These are phyloP conservation scores for Capniomyces stellatus DNA, from an alignment of 371 early-diverging fungal species.

Conservation along the genomic window DNA sequence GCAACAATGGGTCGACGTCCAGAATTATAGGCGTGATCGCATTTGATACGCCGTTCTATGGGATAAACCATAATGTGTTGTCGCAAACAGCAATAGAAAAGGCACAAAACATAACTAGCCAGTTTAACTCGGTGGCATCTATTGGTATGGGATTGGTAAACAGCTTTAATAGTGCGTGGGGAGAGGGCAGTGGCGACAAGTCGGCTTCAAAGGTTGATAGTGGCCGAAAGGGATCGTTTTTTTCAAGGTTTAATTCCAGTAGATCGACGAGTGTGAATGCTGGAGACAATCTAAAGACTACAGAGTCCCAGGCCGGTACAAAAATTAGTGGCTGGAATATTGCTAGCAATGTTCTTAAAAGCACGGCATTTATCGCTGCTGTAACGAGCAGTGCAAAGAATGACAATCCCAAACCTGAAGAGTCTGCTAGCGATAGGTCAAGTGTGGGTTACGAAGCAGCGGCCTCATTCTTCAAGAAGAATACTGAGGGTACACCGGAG, in stretches of 20 bases:
- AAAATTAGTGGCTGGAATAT: neutral
- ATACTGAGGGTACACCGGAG: neutral
- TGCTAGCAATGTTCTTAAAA: neutral
- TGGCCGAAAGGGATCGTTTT: neutral
- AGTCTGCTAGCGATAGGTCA: neutral
- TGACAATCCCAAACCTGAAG: neutral
- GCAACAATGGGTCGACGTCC: neutral
- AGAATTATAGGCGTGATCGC: slow-evolving; percentile 3
- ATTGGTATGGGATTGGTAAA: neutral
- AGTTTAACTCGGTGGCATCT: neutral
- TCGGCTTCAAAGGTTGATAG: neutral
- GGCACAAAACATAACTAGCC: neutral
- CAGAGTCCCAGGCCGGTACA: neutral
- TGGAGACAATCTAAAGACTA: neutral
- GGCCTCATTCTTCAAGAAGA: neutral
- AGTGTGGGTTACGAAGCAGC: neutral
- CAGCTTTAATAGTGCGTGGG: neutral
- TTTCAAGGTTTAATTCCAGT: neutral
- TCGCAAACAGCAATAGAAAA: neutral
- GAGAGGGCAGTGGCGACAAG: neutral
- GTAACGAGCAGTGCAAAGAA: neutral
- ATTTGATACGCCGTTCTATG: slow-evolving; percentile 4
- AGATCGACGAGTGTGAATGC: neutral
- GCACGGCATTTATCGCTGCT: too few relatives aligned
- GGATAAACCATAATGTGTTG: slow-evolving; percentile 1